These are phyloP conservation scores for Nevesoporus exiguus DNA, from an alignment of 768 basidiomycete genomes.

Conservation along the genomic window DNA sequence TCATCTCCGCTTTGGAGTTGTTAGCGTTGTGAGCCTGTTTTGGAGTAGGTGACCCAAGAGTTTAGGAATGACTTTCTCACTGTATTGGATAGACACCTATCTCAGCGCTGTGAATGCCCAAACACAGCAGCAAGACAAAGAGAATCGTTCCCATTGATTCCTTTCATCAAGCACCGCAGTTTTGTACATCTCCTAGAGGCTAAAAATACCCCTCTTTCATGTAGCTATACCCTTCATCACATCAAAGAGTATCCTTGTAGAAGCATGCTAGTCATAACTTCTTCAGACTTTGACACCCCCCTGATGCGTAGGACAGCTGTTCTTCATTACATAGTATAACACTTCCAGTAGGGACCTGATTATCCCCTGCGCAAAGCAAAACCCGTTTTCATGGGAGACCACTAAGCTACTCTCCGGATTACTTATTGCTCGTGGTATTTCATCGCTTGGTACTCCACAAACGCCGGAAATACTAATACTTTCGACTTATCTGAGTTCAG, in stretches of 20 bases:
- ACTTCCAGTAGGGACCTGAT: too few relatives aligned
- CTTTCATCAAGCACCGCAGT: neutral
- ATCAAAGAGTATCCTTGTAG: neutral
- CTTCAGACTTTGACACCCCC: neutral
- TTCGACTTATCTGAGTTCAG: too few relatives aligned
- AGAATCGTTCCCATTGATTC: conserved; percentile 2
- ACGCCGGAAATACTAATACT: neutral
- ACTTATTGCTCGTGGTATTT: neutral
- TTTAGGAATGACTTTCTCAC: conserved; percentile 2
- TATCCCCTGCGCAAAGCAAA: too few relatives aligned
- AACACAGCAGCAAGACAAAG: conserved; percentile 3
- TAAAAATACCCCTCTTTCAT: conserved; percentile 6
- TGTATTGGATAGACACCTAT: conserved; percentile 48
- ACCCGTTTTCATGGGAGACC: too few relatives aligned
- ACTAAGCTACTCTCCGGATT: too few relatives aligned
- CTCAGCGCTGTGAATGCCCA: conserved; percentile 54
- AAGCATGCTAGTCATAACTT: neutral
- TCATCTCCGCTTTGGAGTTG: conserved; percentile 70
- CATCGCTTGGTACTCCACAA: neutral
- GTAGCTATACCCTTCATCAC: conserved; percentile 6
- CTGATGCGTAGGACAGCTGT: neutral
- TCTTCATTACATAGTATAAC: too few relatives aligned
- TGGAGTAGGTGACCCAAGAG: conserved; percentile 58
- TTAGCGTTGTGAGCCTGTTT: conserved; percentile 75
- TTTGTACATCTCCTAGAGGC: conserved; percentile 13